Evolutionary conservation across 192 early-diverging fungal species (phyloP).

Genomic region (Neocallimastix lanati): DNA sequence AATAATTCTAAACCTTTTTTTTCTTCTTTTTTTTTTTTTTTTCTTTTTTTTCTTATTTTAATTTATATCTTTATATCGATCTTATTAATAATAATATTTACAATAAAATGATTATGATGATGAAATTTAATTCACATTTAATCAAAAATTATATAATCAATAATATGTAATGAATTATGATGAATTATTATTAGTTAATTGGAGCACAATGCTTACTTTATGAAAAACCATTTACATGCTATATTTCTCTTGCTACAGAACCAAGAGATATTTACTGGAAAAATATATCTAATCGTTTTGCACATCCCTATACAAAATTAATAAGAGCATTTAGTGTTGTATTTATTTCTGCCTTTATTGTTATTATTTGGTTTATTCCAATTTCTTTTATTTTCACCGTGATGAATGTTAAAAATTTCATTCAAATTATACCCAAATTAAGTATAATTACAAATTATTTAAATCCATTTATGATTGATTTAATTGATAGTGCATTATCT

Average conservation of each 20-base stretch:
- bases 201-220: constrained; percentile 44
- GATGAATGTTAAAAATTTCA: constrained; percentile 32
- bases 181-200: constrained; percentile 10
- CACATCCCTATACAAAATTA: constrained; percentile 12
- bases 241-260: constrained; percentile 43
- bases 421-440: constrained; percentile 34
- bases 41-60: too few relatives aligned
- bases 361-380: constrained; percentile 59
- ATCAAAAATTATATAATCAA: too few relatives aligned
- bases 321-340: constrained; percentile 30
- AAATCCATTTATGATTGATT: constrained; percentile 32
- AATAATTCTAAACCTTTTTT: too few relatives aligned
- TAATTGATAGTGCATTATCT: constrained; percentile 38
- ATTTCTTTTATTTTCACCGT: constrained; percentile 44
- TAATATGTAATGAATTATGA: too few relatives aligned
- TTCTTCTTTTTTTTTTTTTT: too few relatives aligned
- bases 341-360: constrained; percentile 34
- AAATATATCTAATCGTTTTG: constrained; percentile 25
- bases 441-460: constrained; percentile 23
- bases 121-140: too few relatives aligned
- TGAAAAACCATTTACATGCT: constrained; percentile 39
- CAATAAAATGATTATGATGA: too few relatives aligned
- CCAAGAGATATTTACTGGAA: constrained; percentile 61
- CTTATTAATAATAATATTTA: too few relatives aligned
- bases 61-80: too few relatives aligned